Evolutionary conservation across 805 yeast genomes (phyloP).

Genomic region (Kluyveromyces wickerhamii): DNA sequence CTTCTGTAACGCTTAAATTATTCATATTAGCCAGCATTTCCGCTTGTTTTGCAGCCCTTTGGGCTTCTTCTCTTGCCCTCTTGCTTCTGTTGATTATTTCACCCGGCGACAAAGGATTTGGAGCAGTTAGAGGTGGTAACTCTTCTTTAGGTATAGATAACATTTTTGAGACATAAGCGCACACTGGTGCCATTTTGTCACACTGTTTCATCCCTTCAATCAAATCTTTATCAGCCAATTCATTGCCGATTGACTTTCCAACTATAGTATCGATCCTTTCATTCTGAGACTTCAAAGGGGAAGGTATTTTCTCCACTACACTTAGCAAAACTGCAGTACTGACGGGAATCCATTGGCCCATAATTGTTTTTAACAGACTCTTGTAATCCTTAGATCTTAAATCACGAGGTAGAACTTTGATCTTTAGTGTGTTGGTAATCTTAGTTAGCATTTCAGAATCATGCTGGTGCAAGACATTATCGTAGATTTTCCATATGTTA

Average conservation of each 20-base stretch:
- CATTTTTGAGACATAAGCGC: conserved; percentile 85
- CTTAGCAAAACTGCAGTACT: conserved; percentile 78
- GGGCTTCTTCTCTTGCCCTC: conserved; percentile 58
- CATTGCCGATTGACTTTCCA: conserved; percentile 45
- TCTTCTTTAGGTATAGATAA: conserved; percentile 77
- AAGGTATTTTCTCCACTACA: conserved; percentile 77
- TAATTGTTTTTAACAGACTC: conserved; percentile 50
- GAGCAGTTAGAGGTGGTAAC: conserved; percentile 49
- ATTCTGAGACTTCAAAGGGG: conserved; percentile 70
- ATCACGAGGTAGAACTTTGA: conserved; percentile 68
- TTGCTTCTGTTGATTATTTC: conserved; percentile 57
- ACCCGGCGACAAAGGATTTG: conserved; percentile 38
- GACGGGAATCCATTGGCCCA: conserved; percentile 93
- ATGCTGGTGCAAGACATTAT: conserved; percentile 53
- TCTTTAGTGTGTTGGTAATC: conserved; percentile 60
- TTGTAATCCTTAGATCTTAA: conserved; percentile 70
- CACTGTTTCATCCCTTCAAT: conserved; percentile 56
- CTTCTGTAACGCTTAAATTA: conserved; percentile 9
- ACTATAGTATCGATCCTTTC: conserved; percentile 63
- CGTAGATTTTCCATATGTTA: conserved; percentile 87
- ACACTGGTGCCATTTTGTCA: conserved; percentile 53
- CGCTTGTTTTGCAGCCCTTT: conserved; percentile 54
- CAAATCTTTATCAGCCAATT: conserved; percentile 39
- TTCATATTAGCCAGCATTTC: conserved; percentile 29
- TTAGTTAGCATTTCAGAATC: conserved; percentile 67